phyloP scores from a whole-genome alignment of 768 basidiomycete species.

The Termitomyces sp. region DNA sequence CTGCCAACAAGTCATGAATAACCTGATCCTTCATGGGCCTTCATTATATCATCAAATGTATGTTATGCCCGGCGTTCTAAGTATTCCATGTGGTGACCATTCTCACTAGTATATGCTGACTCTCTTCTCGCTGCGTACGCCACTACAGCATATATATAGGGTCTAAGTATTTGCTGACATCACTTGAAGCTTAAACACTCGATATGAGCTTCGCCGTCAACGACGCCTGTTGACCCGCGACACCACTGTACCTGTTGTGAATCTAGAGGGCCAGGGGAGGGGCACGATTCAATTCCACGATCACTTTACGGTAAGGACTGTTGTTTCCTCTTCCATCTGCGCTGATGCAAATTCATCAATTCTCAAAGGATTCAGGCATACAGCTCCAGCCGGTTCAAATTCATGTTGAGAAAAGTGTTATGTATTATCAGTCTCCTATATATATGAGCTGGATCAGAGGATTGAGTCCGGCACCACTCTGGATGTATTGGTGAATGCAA shows the following conservation, averaged over 20 bases:
- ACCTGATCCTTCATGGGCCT: slow-evolving; percentile 37
- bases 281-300: background rate
- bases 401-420: slow-evolving; percentile 18
- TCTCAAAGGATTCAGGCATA: background rate
- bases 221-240: background rate
- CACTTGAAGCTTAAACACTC: slow-evolving; percentile 16
- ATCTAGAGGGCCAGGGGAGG: background rate
- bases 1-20: slow-evolving; percentile 37
- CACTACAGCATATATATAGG: background rate
- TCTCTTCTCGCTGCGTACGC: slow-evolving; percentile 25
- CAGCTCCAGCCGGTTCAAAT: slow-evolving; percentile 14
- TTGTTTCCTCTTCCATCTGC: background rate
- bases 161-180: background rate
- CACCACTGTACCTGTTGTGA: background rate
- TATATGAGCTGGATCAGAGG: background rate
- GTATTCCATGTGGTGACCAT: background rate
- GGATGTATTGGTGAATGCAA: too few relatives aligned
- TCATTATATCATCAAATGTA: slow-evolving; percentile 35
- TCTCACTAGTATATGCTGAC: background rate
- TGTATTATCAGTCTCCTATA: slow-evolving; percentile 6
- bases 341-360: too few relatives aligned
- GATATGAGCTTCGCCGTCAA: slow-evolving; percentile 16
- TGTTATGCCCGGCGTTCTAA: background rate
- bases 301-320: background rate
- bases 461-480: too few relatives aligned